Conservation (phyloP, 345 rosid genomes). For the Stellera chamaejasme region DNA sequence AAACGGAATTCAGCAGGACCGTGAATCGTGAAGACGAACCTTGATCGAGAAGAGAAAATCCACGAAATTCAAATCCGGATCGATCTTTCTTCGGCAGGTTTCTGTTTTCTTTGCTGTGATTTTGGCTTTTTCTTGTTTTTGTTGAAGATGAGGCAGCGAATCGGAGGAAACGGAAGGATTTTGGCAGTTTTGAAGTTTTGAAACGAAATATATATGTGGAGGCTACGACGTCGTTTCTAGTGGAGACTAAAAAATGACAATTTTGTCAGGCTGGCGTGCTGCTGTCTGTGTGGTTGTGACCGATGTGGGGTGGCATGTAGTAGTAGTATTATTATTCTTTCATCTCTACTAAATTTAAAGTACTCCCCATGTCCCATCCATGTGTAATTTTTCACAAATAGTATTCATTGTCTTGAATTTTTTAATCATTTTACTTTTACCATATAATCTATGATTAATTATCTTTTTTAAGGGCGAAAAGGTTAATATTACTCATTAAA, state of each 20-base stretch:
- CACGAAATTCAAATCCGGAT: too few relatives aligned
- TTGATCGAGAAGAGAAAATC: slow-evolving; percentile 24
- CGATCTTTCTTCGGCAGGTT: not conserved
- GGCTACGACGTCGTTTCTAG: slow-evolving; percentile 3
- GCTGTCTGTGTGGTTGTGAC: not conserved
- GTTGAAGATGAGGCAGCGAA: not conserved
- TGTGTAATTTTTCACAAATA: too few relatives aligned
- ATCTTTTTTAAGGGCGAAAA: too few relatives aligned
- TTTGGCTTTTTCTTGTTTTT: not conserved
- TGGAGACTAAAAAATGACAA: not conserved
- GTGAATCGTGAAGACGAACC: slow-evolving; percentile 11
- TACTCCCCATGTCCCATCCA: too few relatives aligned
- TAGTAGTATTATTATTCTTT: not conserved
- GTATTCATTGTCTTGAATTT: too few relatives aligned
- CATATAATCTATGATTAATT: too few relatives aligned
- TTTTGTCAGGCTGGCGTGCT: not conserved
- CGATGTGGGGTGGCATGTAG: not conserved
- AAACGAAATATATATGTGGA: slow-evolving; percentile 10
- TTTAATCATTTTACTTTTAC: too few relatives aligned
- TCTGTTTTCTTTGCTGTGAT: slow-evolving; percentile 3
- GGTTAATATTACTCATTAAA: too few relatives aligned
- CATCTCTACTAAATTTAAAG: too few relatives aligned
- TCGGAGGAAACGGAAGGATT: slow-evolving; percentile 6
- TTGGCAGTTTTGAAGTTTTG: slow-evolving; percentile 6
- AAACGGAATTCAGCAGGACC: not conserved